Conservation (phyloP, 148 eudicot genomes). For the Hydrangea macrophylla region DNA sequence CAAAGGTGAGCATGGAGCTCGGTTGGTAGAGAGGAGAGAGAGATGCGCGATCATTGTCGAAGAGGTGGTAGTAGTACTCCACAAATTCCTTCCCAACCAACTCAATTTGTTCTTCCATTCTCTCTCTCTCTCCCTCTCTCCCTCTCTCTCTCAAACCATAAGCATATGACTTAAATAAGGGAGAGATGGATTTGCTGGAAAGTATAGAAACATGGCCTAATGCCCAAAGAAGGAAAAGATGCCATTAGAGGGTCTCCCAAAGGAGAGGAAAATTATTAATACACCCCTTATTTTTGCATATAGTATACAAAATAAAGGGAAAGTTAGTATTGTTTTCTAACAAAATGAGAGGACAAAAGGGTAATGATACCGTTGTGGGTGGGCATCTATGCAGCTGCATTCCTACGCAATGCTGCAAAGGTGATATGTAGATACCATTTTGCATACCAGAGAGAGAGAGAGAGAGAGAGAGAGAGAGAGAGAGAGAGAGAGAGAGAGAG, state of each 20-base stretch:
- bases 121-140: too few species aligned
- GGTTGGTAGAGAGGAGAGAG: conserved; percentile 61
- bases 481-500: too few species aligned
- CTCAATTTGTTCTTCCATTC: conserved; percentile 65
- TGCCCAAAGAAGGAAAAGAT: background rate
- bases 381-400: conserved; percentile 21
- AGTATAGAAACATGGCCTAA: background rate
- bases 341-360: background rate
- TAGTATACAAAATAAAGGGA: too few species aligned
- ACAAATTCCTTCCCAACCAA: conserved; percentile 72
- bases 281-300: background rate
- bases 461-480: too few species aligned
- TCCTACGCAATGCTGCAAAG: conserved; percentile 11
- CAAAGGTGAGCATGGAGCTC: conserved; percentile 62
- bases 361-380: background rate
- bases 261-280: background rate
- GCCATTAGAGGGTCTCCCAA: conserved; percentile 1
- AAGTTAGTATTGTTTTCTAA: too few species aligned
- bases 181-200: background rate
- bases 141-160: background rate
- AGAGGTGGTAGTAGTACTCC: conserved; percentile 63
- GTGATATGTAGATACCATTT: background rate
- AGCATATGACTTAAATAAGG: too few species aligned
- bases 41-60: conserved; percentile 53
- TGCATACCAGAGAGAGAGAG: too few species aligned